Conservation (phyloP, 2,329 filamentous ascomycete species). For the Tricladium varicosporioides region DNA sequence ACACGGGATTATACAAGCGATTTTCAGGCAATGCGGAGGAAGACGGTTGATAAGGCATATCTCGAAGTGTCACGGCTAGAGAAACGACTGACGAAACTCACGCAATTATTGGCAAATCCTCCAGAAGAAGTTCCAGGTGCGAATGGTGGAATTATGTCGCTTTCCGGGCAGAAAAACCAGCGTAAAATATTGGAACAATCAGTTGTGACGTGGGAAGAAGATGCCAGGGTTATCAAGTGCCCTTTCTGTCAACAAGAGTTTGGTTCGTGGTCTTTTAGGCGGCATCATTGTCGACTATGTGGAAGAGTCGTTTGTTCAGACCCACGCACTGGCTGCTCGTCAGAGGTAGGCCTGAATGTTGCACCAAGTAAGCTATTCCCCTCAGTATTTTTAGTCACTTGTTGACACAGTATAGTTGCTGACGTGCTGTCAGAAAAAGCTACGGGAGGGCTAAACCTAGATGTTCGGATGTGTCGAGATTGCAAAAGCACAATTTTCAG, state of each 20-base stretch:
- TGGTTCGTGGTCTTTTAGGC: conserved; percentile 84
- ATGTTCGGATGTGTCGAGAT: conserved; percentile 89
- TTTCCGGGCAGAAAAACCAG: conserved; percentile 69
- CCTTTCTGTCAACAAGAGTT: conserved; percentile 98
- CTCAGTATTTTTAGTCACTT: conserved; percentile 6
- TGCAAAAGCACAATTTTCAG: conserved; percentile 73
- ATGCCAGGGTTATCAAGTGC: conserved; percentile 74
- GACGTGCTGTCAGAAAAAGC: conserved; percentile 44
- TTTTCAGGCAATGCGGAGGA: conserved; percentile 71
- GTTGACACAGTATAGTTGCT: conserved; percentile 34
- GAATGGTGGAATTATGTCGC: conserved; percentile 49
- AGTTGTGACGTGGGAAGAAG: conserved; percentile 93
- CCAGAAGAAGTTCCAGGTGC: conserved; percentile 61
- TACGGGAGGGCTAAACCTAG: conserved; percentile 62
- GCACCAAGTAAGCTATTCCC: conserved; percentile 51
- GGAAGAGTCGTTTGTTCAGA: conserved; percentile 93
- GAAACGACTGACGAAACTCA: conserved; percentile 87
- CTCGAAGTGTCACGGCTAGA: conserved; percentile 88
- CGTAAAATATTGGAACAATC: conserved; percentile 85
- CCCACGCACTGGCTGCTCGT: conserved; percentile 77
- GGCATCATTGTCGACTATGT: conserved; percentile 93
- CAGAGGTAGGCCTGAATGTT: conserved; percentile 78
- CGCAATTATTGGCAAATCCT: conserved; percentile 74
- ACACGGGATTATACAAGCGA: conserved; percentile 68
- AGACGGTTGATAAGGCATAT: conserved; percentile 78